Conservation (phyloP, 148 eudicot genomes). For the Oxyria digyna region DNA sequence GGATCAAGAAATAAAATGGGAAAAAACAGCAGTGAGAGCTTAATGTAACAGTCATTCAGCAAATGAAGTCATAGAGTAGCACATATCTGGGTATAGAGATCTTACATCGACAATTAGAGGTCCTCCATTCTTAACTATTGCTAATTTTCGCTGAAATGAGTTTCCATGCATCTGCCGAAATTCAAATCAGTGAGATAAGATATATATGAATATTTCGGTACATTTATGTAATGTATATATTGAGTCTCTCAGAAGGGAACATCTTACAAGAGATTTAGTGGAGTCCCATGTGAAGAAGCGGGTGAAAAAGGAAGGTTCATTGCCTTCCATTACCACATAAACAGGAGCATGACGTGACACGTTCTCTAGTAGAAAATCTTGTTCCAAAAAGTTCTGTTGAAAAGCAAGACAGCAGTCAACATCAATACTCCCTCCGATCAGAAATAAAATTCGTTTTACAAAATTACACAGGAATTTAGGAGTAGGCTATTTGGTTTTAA, state of each 20-base stretch:
- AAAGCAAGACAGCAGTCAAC: background rate
- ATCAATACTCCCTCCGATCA: too few species aligned
- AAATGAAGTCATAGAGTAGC: background rate
- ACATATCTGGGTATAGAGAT: constrained; percentile 8
- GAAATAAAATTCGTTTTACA: too few species aligned
- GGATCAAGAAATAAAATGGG: background rate
- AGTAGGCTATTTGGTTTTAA: too few species aligned
- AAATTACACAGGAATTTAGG: too few species aligned
- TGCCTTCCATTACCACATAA: constrained; percentile 68
- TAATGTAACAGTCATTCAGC: background rate
- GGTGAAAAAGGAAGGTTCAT: constrained; percentile 83
- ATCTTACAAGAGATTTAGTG: constrained; percentile 59
- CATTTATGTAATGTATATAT: background rate
- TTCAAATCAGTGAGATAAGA: background rate
- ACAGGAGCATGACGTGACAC: constrained; percentile 62
- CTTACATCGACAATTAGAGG: constrained; percentile 49
- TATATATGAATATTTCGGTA: background rate
- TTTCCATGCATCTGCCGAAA: constrained; percentile 77
- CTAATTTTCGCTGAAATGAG: constrained; percentile 77
- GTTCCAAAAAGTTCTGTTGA: constrained; percentile 78
- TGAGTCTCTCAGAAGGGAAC: background rate
- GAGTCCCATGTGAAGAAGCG: constrained; percentile 94
- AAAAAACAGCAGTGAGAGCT: background rate
- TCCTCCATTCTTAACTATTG: constrained; percentile 61
- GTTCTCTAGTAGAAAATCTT: constrained; percentile 68